These are phyloP conservation scores for Cutaneotrichosporon sp. DNA, from an alignment of 1,284 basidiomycete species.

Conservation along the genomic window DNA sequence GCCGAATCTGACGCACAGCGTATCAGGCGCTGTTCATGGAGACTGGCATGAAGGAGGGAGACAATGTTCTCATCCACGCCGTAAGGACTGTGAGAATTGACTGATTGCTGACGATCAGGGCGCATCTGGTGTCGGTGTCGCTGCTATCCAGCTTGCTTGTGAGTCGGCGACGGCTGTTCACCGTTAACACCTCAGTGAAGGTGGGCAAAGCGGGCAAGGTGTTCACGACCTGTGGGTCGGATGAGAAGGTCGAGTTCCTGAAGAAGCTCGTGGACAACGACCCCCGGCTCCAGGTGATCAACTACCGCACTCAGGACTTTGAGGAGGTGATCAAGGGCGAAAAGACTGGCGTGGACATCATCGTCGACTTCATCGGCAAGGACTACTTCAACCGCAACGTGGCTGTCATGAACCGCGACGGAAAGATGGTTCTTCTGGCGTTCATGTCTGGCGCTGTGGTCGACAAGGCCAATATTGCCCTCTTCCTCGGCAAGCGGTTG, in stretches of 20 bases:
- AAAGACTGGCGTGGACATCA: slow-evolving; percentile 55
- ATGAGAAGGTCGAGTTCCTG: slow-evolving; percentile 78
- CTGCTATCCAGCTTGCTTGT: slow-evolving; percentile 83
- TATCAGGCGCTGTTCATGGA: slow-evolving; percentile 74
- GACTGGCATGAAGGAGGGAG: slow-evolving; percentile 63
- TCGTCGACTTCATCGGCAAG: slow-evolving; percentile 70
- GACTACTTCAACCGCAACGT: slow-evolving; percentile 82
- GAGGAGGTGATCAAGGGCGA: slow-evolving; percentile 50
- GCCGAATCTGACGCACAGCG: slow-evolving; percentile 54
- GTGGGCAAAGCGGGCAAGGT: slow-evolving; percentile 55
- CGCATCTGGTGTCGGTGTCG: slow-evolving; percentile 83
- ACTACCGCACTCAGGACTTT: slow-evolving; percentile 72
- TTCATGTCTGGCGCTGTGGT: slow-evolving; percentile 60
- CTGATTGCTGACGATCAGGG: slow-evolving; percentile 47
- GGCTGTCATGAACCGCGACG: slow-evolving; percentile 67
- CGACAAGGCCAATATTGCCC: slow-evolving; percentile 58
- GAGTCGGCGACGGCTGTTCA: slow-evolving; percentile 47
- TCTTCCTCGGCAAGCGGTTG: slow-evolving; percentile 72
- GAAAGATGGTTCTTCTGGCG: slow-evolving; percentile 57
- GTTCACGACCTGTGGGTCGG: slow-evolving; percentile 76
- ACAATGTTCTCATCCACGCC: slow-evolving; percentile 80
- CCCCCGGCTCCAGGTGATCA: slow-evolving; percentile 66
- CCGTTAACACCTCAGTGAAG: slow-evolving; percentile 18
- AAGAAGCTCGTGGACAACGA: slow-evolving; percentile 52
- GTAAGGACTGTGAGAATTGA: slow-evolving; percentile 39